phyloP scores from a whole-genome alignment of 2,329 filamentous ascomycete species.

The Talaromyces sp. region DNA sequence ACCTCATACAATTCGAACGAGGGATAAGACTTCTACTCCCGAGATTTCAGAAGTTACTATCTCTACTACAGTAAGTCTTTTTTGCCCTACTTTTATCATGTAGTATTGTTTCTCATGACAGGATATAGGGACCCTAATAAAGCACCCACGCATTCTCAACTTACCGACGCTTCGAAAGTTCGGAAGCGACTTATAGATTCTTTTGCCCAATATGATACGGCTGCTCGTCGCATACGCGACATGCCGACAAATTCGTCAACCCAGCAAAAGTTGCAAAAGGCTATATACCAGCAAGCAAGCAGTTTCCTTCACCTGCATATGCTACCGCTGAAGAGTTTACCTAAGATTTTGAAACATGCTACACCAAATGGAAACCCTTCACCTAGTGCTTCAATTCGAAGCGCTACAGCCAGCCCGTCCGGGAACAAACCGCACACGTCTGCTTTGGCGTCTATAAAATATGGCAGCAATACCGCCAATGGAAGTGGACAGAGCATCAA shows the following conservation, averaged over 20 bases:
- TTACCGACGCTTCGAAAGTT: constrained; percentile 81
- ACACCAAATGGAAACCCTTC: constrained; percentile 45
- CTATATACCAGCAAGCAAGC: constrained; percentile 76
- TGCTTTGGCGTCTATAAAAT: constrained; percentile 58
- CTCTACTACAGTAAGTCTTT: constrained; percentile 59
- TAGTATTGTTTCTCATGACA: constrained; percentile 10
- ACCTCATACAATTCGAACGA: constrained; percentile 78
- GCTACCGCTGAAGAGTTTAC: constrained; percentile 75
- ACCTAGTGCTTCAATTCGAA: constrained; percentile 18
- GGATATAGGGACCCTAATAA: constrained; percentile 54
- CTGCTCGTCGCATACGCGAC: constrained; percentile 75
- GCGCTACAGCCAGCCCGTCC: constrained; percentile 19
- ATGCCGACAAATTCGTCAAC: constrained; percentile 67
- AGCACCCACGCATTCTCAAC: constrained; percentile 63
- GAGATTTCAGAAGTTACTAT: constrained; percentile 73
- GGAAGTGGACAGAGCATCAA: constrained; percentile 49
- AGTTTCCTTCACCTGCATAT: constrained; percentile 85
- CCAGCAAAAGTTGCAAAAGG: constrained; percentile 71
- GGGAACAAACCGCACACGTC: constrained; percentile 28
- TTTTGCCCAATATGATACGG: constrained; percentile 80
- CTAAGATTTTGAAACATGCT: constrained; percentile 62
- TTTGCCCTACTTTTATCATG: background rate
- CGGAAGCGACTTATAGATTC: constrained; percentile 86
- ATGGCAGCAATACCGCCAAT: constrained; percentile 47
- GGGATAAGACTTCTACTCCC: constrained; percentile 79